These are phyloP conservation scores for Backusella australiensis DNA, from an alignment of 192 early-diverging fungal genomes.

Conservation along the genomic window DNA sequence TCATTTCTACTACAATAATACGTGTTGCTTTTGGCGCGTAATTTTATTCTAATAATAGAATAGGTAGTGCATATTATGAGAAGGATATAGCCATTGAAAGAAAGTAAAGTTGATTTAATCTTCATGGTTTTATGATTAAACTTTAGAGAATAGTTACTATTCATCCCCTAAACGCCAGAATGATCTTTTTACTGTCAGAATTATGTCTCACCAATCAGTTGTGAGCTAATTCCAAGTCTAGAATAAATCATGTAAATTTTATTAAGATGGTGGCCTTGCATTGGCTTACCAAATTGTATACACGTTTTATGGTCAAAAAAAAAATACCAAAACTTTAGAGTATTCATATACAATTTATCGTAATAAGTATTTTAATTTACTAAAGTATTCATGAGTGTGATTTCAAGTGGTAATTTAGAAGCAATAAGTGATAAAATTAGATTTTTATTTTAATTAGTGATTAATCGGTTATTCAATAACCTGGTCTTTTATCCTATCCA, in stretches of 20 bases:
- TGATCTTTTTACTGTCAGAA: background rate
- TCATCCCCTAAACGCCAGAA: background rate
- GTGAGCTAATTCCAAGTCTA: background rate
- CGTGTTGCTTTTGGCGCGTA: no score
- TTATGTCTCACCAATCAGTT: background rate
- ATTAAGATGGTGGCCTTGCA: background rate
- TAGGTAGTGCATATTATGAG: no score
- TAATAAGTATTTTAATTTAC: background rate
- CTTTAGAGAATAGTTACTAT: no score
- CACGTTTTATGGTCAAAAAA: background rate
- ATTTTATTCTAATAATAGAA: no score
- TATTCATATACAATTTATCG: background rate
- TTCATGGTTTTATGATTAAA: no score
- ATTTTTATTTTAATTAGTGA: background rate
- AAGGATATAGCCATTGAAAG: no score
- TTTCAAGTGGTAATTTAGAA: background rate
- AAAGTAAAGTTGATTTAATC: no score
- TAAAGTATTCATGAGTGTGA: background rate
- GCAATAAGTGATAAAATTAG: background rate
- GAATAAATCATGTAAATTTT: background rate
- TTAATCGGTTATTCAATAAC: background rate
- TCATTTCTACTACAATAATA: background rate
- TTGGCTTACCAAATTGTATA: background rate
- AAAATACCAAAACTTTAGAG: background rate
- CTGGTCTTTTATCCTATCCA: background rate